Evolutionary conservation across 2,329 filamentous ascomycete genomes (phyloP), one percentile per base, ranked within the genome.

Genomic region (Didymellaceae sp.): DNA sequence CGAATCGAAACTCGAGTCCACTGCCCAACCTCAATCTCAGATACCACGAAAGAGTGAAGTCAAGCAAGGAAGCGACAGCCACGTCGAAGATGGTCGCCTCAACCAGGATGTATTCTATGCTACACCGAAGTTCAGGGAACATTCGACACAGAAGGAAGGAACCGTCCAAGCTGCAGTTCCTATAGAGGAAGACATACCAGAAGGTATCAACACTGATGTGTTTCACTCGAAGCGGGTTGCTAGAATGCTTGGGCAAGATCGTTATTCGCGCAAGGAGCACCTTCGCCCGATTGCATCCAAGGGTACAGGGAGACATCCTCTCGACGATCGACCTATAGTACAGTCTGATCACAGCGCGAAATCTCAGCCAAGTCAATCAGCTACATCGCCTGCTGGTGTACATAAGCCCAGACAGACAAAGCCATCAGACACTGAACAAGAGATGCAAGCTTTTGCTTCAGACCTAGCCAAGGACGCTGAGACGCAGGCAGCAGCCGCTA

Each of bases 161-260:
- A 48, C 73, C 4, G 61, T 69, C 25, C 68, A 73, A 32, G 55
- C 55, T 28, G 59, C 62, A 33, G 59, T 66, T 14, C 65, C 68
- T 17, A 53, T 59, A 41, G 67, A 78, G 46, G 75, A 79, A 14
- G 75, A 80, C n/a, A 52, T 80, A 13, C 78, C 83, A 4, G 81
- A 84, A 44, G 84, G 81, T 37, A 75, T 86, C 61, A 80, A 87
- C 62, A 79, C 80, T 5, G 80, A 84, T 57, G 70, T 88, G 0
- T 88, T 88, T 63, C 81, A 82, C 47, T 87, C 82, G 45, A 80
- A 80, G 3, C 78, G 77, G 45, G 80, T 86, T 16, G 81, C 83
- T 21, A 78, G 74, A 52, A 76, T 83, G 68, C 72, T 87, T 11
- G 78, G 81, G 22, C 76, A 76, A 22, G 77, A 79, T 26, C 65